Evolutionary conservation across 495 filamentous ascomycete genomes (phyloP), one percentile per base, ranked within the genome.

Genomic region (Penicillium bialowiezense): DNA sequence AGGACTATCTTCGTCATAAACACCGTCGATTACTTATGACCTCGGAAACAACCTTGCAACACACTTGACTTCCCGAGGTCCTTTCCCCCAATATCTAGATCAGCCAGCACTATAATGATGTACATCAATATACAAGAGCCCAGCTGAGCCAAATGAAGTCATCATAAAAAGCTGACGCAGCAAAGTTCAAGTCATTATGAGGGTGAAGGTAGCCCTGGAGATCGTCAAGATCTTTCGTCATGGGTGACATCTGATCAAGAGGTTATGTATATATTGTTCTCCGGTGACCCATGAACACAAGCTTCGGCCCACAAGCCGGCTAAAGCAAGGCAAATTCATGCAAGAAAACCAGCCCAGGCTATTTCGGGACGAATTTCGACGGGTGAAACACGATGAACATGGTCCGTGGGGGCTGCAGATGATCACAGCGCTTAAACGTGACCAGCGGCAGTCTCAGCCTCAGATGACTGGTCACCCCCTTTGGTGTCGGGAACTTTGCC

Each of bases 371-470:
- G 9, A 6, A 12, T 18, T 7, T 26, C 20, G 29, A 34, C 31
- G 9, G 13, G 15, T 52, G 39, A 52, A 52, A 48, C 23, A 9
- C 31, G 17, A 7, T 24, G 2, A 35, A 32, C 26, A 21, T 23
- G 12, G 24, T n/a, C 40, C 39, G 44, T 32, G 34, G 41, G 36
- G 55, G 33, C 55, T 50, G 50, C 59, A 51, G 56, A 37, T 62
- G 59, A 62, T 52, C 38, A 41, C 42, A 37, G 60, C 61, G 61
- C 55, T 61, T 62, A 62, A 48, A 47, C 43, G 55, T 64, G 61
- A 64, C 58, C 36, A 18, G 59, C 53, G 52, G 53, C 44, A 54
- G 49, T 35, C 29, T 48, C 47, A 50, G 45, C 48, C 54, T 58
- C 51, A 57, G 44, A 57, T 50, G 50, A 57, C 50, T 38, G 45